Evolutionary conservation across 371 early-diverging fungal genomes (phyloP).

Genomic region (Actinomortierella ambigua): DNA sequence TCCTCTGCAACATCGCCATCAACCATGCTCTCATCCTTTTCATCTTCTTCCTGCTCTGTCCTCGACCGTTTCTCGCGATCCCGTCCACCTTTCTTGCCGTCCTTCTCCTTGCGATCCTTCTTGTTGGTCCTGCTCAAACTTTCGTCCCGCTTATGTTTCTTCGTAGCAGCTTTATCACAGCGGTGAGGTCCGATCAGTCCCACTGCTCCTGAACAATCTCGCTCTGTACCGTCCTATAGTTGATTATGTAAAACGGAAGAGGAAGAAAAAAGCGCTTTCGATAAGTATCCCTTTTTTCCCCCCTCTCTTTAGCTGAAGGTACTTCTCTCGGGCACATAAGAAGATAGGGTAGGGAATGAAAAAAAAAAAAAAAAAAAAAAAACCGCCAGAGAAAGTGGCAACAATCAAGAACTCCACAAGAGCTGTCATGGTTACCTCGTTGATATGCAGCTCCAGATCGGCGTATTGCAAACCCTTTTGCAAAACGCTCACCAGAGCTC

Average conservation of each 20-base stretch:
- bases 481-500: conserved; percentile 84
- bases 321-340: too few relatives aligned
- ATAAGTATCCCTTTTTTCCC: background rate
- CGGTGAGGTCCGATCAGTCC: conserved; percentile 75
- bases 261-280: background rate
- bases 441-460: conserved; percentile 86
- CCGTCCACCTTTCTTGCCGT: conserved; percentile 52
- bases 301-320: background rate
- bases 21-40: conserved; percentile 22
- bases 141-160: conserved; percentile 46
- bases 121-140: conserved; percentile 38
- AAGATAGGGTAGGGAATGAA: too few relatives aligned
- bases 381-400: background rate
- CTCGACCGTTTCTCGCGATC: conserved; percentile 56
- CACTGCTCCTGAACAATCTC: conserved; percentile 78
- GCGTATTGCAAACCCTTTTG: conserved; percentile 94
- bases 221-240: conserved; percentile 75
- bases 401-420: conserved; percentile 1
- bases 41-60: conserved; percentile 22
- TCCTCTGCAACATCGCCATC: conserved; percentile 41
- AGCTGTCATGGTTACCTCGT: conserved; percentile 57
- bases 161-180: conserved; percentile 54
- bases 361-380: too few relatives aligned
- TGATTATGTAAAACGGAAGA: background rate
- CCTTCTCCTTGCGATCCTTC: conserved; percentile 60